Base-by-base conservation (phyloP, 2,329 filamentous ascomycete species). In the Colletotrichum lindemuthianum region DNA sequence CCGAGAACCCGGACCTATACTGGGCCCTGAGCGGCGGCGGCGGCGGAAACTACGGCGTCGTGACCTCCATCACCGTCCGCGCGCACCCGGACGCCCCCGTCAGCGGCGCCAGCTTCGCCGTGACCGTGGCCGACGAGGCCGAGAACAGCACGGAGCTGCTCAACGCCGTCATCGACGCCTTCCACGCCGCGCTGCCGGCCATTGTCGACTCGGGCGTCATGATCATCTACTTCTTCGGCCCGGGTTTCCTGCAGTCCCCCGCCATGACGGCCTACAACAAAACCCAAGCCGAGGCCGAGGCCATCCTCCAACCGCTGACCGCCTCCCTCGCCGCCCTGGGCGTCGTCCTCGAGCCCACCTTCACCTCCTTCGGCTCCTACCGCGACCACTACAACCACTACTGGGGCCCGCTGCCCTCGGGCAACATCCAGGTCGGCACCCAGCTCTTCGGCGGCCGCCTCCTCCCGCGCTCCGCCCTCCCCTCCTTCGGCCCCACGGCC, bases 21-120 rank as follows among this genome's bases (percentile, higher is more conserved):
- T 91, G 88, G 88, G 88, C 88, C 0, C 78, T 89, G 63, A 76
- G 84, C 66, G 87, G 88, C 9, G 67, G 78, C 4, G 81, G 81
- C 32, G 76, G 76, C 15, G 76, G 74, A 66, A 79, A 77, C 37
- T 68, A 82, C 67, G 87, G 79, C 2, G 78, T 89, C 2, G 84
- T 89, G 2, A 72, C 81, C 8, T 85, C 83, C 1, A 77, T 88
- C 71, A 88, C 84, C 0, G 76, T 82, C 43, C 84, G 82, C 67
- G 79, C 82, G 1, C 78, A 87, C 70, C 73, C 77, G 0, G 79
- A 83, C 59, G 72, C 72, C 8, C 72, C 74, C 0, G 76, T 82
- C 3, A 76, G 41, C 43, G 63, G 63, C 2, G 63, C 63, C 33
- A 64, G 41, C n/a, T 64, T 66, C 43, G 48, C 53, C 43, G 48